Evolutionary conservation across 495 filamentous ascomycete species (phyloP), one percentile per base, ranked within the genome.

Genomic region (Tuber aestivum): DNA sequence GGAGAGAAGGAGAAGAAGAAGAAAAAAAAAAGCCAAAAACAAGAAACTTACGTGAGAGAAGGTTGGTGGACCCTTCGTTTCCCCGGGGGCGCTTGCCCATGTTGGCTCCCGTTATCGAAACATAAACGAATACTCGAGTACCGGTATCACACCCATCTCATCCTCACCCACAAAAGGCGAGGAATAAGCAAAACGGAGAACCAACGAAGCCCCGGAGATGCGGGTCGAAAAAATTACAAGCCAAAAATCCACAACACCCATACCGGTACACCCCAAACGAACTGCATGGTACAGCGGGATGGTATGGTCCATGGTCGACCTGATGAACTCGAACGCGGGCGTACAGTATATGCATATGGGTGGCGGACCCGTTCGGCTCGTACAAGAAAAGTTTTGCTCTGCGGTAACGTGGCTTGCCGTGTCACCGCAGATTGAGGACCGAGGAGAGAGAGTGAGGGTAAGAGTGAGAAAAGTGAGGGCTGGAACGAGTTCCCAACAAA

Each of bases 51-150:
- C 56, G 56, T 65, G 56, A 65, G 56, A 65, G 48, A 4, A 65
- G 56, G 56, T 35, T 65, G 27, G 56, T 65, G 56, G 12, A 65
- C 10, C 56, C 14, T 65, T 65, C 56, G 56, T 65, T 65, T 65
- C 56, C 18, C 56, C 56, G 20, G 32, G 16, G 56, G 56, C 27
- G 56, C 56, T 65, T 65, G 56, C 56, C 32, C 1, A 35, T 65
- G 56, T 65, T 65, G 56, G 56, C 56, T 65, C 56, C 10, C 32
- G 56, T 65, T 65, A 65, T 65, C 56, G 56, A 35, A 65, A 65
- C 56, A 65, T 35, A 65, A 65, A 65, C 56, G 18, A 61, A 65
- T 12, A n/a, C n/a, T n/a, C n/a, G n/a, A n/a, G n/a, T n/a, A n/a
- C n/a, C n/a, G n/a, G n/a, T n/a, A 65, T 65, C 56, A 5, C 14